A percentile compares a stretch with the other conserved stretches of the same genome.
These are phyloP conservation scores for Xylaria hypoxylon DNA, from an alignment of 2,329 filamentous ascomycete species.

Conservation along the genomic window DNA sequence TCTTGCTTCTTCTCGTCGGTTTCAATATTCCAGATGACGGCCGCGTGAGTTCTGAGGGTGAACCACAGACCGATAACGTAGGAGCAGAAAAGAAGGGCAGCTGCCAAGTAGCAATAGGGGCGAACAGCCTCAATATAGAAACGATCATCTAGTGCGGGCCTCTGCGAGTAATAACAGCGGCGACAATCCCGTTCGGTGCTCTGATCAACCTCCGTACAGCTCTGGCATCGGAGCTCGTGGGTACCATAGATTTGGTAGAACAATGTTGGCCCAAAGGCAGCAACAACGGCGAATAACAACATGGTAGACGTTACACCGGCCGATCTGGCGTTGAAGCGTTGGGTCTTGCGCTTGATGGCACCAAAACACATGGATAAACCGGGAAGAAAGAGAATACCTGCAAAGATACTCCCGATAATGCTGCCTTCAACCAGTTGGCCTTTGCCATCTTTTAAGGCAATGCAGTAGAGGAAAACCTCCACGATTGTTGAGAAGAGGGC, in stretches of 20 bases:
- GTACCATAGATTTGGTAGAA: conserved; percentile 99
- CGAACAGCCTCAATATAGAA: conserved; percentile 93
- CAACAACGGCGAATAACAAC: conserved; percentile 95
- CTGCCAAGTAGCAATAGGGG: conserved; percentile 92
- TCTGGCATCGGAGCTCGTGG: conserved; percentile 90
- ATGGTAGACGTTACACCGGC: conserved; percentile 98
- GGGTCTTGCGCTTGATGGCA: conserved; percentile 96
- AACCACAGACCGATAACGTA: conserved; percentile 96
- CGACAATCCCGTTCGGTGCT: conserved; percentile 78
- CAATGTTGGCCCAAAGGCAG: conserved; percentile 92
- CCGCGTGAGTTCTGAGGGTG: conserved; percentile 93
- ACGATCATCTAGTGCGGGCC: conserved; percentile 82
- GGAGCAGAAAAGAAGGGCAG: conserved; percentile 86
- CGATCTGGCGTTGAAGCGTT: conserved; percentile 96
- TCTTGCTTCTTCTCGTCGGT: conserved; percentile 79
- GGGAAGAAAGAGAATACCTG: conserved; percentile 92
- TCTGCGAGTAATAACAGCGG: conserved; percentile 93
- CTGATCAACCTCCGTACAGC: conserved; percentile 64
- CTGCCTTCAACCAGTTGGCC: conserved; percentile 93
- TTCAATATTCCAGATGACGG: conserved; percentile 95
- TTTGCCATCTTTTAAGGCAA: conserved; percentile 93
- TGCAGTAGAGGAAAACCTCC: conserved; percentile 97
- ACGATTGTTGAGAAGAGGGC: conserved; percentile 98
- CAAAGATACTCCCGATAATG: conserved; percentile 97
- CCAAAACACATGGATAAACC: conserved; percentile 99